Evolutionary conservation across 2,329 filamentous ascomycete species (phyloP), one percentile per base, ranked within the genome.

Genomic region (Colletotrichum phormii): DNA sequence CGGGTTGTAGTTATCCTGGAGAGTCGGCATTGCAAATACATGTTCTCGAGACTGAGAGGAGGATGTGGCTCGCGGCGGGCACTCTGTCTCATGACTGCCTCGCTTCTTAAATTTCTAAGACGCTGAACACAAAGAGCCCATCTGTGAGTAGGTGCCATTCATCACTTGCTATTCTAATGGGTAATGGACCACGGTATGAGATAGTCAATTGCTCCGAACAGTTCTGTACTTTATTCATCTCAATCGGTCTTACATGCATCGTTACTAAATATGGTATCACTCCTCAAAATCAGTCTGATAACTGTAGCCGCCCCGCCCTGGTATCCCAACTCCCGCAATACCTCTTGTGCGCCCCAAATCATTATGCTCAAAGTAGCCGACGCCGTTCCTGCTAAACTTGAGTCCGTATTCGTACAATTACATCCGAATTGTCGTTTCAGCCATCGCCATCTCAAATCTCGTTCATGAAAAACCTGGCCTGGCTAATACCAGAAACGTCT

Each of bases 401-500:
- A 46, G 15, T 4, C 65, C n/a, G 18, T 5, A 7, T 3, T 2
- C 18, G 12, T 24, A 0, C 49, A 69, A 37, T 5, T 2, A 33
- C 13, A 4, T 6, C 18, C 11, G 5, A 24, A 3, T 22, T 1
- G 13, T 15, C 5, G 18, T 29, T n/a, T 26, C 29, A 13, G 8
- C 9, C 13, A 15, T 22, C 2, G 3, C 3, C 26, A 0, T 24
- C 6, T 1, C 1, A n/a, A 13, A 18, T 9, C 1, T 74, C 76
- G 13, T 75, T 73, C 2, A 77, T 63, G 22, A 77, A 73, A n/a
- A 72, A 71, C 13, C 71, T 67, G 13, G 75, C 76, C 71, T 76
- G 76, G 18, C 63, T 75, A 33, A 77, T 73, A 2, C 76, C 76
- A 7, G 75, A 75, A 3, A 71, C 70, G 29, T 77, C 76, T 8